Conservation (phyloP, 2,329 filamentous ascomycete genomes). For the Colletotrichum shisoi region DNA sequence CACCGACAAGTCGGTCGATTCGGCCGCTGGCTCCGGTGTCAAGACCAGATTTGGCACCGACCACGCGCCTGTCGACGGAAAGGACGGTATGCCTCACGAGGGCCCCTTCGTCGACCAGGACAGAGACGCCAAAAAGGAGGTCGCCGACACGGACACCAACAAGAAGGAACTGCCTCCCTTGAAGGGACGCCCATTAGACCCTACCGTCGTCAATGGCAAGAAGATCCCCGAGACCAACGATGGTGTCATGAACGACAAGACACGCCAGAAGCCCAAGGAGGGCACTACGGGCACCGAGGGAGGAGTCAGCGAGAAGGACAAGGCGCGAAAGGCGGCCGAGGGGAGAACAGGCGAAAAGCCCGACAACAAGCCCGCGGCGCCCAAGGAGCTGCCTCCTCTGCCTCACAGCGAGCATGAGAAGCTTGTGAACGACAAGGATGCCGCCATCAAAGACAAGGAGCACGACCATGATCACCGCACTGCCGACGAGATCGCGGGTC, state of each 20-base stretch:
- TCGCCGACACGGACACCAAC: conserved; percentile 46
- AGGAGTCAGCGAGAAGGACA: conserved; percentile 86
- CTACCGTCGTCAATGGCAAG: conserved; percentile 64
- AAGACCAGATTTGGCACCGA: conserved; percentile 62
- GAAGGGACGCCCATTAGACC: conserved; percentile 61
- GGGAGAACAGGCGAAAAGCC: conserved; percentile 69
- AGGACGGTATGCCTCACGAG: conserved; percentile 90
- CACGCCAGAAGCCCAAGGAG: conserved; percentile 76
- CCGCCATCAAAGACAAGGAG: conserved; percentile 54
- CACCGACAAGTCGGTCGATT: conserved; percentile 41
- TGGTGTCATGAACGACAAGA: conserved; percentile 92
- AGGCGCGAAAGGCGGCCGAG: conserved; percentile 74
- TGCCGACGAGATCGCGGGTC: conserved; percentile 55
- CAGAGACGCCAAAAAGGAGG: conserved; percentile 47
- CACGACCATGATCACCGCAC: conserved; percentile 52
- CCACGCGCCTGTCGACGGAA: conserved; percentile 88
- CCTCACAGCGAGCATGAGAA: conserved; percentile 83
- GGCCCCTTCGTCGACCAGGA: conserved; percentile 73
- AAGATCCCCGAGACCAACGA: conserved; percentile 72
- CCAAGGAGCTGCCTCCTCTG: conserved; percentile 83
- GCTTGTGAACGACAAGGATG: conserved; percentile 56
- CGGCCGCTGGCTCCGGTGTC: conserved; percentile 42
- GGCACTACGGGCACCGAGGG: conserved; percentile 90
- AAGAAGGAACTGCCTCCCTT: conserved; percentile 54
- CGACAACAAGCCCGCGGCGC: conserved; percentile 80